These are phyloP conservation scores for Tetrahymena thermophila DNA, from an alignment of 73 alveolate genomes.

Conservation along the genomic window DNA sequence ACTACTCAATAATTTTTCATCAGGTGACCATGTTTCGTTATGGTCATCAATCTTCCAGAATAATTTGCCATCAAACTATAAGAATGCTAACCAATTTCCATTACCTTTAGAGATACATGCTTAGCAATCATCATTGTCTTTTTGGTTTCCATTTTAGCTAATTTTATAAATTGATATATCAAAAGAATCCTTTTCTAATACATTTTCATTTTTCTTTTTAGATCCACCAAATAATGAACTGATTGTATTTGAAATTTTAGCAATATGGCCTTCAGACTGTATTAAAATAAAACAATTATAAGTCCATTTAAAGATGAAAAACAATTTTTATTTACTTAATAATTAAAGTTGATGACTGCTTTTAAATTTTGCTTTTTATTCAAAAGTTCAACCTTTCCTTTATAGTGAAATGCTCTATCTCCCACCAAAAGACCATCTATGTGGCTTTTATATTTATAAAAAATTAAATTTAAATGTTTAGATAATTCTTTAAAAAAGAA, in stretches of 20 bases:
- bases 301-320: neutral
- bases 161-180: neutral
- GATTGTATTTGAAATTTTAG: neutral
- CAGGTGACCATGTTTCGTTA: neutral
- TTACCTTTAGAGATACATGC: neutral
- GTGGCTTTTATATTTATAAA: neutral
- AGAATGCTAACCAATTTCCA: neutral
- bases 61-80: neutral
- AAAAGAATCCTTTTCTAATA: neutral
- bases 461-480: neutral
- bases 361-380: neutral
- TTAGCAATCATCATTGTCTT: neutral
- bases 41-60: neutral
- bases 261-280: neutral
- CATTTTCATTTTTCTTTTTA: neutral
- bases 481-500: too few relatives aligned
- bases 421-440: neutral
- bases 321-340: neutral
- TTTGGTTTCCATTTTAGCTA: neutral
- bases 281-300: neutral
- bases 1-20: neutral
- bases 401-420: neutral
- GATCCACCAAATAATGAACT: neutral
- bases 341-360: neutral
- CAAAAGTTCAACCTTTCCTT: neutral